Evolutionary conservation across 306 rosid species (phyloP), one percentile per base, ranked within the genome.

Genomic region (Castanea sativa): DNA sequence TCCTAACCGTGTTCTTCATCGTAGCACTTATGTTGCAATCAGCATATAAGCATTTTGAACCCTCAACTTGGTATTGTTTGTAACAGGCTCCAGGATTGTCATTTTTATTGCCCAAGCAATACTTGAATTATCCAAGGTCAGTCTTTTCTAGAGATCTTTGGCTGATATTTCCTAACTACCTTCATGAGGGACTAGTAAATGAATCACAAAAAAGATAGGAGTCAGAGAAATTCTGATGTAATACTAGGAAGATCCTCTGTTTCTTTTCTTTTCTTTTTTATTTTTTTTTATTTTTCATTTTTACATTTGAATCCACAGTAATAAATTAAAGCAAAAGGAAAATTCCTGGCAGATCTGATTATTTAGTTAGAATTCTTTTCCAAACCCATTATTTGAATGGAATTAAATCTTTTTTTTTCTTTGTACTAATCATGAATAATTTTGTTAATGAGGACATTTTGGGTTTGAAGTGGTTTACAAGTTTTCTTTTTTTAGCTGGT

Each of bases 81-180:
- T 71, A 71, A 85, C 92, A 92, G 99, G 97, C 99, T 60, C 97
- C 95, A 2, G 99, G 99, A n/a, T 80, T 94, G 76, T 91, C 97
- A 30, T 94, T 94, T 85, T 83, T 94, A 73, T 87, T 92, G 88
- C 99, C 99, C 0, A 81, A 72, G 81, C 97, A 91, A 76, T 92
- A 85, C 85, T 2, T 61, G 81, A 89, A 85, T 79, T 92, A 92
- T 83, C 97, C 99, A 73, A 87, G 99, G 97, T 91, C 63, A 85
- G 90, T 85, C 65, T 32, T 67, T 76, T 32, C 57, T 10, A 18
- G 41, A 75, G 55, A 58, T 67, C 49, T 65, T 79, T 8, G 55
- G 43, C 71, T 51, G 71, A 70, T 65, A 72, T 61, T 18, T 73
- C 9, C 18, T 51, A 70, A 35, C 56, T 35, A 18, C 49, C 52